Evolutionary conservation across 2,329 filamentous ascomycete genomes (phyloP).

Genomic region (Botrytis sinoallii): DNA sequence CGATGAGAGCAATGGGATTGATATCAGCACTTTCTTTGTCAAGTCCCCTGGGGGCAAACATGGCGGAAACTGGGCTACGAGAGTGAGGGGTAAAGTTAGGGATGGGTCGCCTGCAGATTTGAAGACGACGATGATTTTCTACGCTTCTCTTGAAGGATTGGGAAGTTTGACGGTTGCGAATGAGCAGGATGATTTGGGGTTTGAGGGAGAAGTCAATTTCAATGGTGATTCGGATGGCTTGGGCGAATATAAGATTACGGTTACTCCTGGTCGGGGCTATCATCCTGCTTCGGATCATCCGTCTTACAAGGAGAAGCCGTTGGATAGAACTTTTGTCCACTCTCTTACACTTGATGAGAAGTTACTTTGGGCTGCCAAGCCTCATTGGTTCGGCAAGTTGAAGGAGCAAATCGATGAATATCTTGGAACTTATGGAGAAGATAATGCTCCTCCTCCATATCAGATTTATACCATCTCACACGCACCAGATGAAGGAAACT

Average conservation of each 20-base stretch:
- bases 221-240: slow-evolving; percentile 68
- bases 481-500: slow-evolving; percentile 67
- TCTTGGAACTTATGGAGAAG: slow-evolving; percentile 56
- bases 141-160: slow-evolving; percentile 74
- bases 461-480: slow-evolving; percentile 80
- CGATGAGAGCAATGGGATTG: slow-evolving; percentile 81
- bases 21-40: slow-evolving; percentile 89
- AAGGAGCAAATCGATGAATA: slow-evolving; percentile 61
- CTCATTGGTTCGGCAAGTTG: slow-evolving; percentile 59
- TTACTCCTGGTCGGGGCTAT: slow-evolving; percentile 67
- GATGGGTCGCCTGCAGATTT: slow-evolving; percentile 64
- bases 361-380: slow-evolving; percentile 81
- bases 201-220: slow-evolving; percentile 62
- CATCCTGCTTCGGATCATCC: slow-evolving; percentile 64
- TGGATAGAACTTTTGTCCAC: slow-evolving; percentile 72
- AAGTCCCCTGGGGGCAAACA: slow-evolving; percentile 83
- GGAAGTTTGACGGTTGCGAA: slow-evolving; percentile 62
- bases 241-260: slow-evolving; percentile 73
- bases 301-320: slow-evolving; percentile 63
- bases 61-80: slow-evolving; percentile 87
- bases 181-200: slow-evolving; percentile 51
- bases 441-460: slow-evolving; percentile 75
- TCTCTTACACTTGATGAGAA: slow-evolving; percentile 66
- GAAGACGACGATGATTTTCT: slow-evolving; percentile 78
- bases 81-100: slow-evolving; percentile 78